Evolutionary conservation across 768 basidiomycete species (phyloP).

Genomic region (Rhizopogon salebrosus): DNA sequence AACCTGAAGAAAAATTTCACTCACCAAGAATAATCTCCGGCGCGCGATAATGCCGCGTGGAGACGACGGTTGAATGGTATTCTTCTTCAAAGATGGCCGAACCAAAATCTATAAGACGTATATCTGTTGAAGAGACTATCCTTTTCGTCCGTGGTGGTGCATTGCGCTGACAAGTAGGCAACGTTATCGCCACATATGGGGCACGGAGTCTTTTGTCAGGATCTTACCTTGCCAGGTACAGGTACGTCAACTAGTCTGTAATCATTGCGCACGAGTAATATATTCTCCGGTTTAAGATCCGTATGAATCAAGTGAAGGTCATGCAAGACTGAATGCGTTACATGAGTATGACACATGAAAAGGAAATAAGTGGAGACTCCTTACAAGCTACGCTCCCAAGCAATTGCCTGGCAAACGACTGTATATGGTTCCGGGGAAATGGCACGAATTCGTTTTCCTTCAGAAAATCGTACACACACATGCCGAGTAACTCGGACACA

Average conservation of each 20-base stretch:
- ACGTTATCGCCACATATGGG: conserved; percentile 5
- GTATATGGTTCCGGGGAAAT: conserved; percentile 94
- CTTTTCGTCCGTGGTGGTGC: conserved; percentile 65
- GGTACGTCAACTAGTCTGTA: conserved; percentile 57
- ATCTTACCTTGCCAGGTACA: conserved; percentile 58
- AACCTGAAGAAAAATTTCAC: conserved; percentile 20
- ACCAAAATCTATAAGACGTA: conserved; percentile 96
- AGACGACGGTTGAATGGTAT: conserved; percentile 97
- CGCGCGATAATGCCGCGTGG: conserved; percentile 96
- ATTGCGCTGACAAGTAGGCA: conserved; percentile 44
- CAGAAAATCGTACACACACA: conserved; percentile 98
- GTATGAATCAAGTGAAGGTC: conserved; percentile 91
- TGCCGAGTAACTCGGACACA: conserved; percentile 91
- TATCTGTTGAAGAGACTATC: conserved; percentile 82
- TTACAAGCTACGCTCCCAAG: conserved; percentile 90
- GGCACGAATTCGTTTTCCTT: conserved; percentile 97
- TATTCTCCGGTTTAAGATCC: conserved; percentile 98
- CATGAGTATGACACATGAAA: neutral
- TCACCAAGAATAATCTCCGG: conserved; percentile 97
- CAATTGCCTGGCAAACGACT: conserved; percentile 89
- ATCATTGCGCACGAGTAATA: conserved; percentile 85
- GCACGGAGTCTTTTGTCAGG: conserved; percentile 2
- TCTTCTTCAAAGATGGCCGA: conserved; percentile 97
- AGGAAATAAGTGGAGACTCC: conserved; percentile 27
- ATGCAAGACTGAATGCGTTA: conserved; percentile 67